phyloP scores from a whole-genome alignment of 1,284 basidiomycete species.

The Ustilago cynodontis region DNA sequence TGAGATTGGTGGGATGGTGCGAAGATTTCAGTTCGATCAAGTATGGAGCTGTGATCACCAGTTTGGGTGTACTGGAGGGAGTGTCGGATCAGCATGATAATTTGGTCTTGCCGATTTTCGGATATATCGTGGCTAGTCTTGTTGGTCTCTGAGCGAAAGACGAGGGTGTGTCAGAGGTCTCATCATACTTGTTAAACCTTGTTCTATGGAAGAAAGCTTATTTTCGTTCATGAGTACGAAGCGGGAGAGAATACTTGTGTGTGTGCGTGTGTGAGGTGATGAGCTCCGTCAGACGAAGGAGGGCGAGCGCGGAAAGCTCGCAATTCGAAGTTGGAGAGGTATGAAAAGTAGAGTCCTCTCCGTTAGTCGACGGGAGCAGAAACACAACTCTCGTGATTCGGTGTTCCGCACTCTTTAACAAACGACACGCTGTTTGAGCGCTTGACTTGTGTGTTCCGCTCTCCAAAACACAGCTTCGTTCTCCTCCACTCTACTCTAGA shows the following conservation, averaged over 20 bases:
- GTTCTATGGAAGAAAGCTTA: background rate
- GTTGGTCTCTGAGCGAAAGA: conserved; percentile 37
- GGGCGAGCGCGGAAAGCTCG: background rate
- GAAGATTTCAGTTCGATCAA: conserved; percentile 48
- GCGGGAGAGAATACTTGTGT: background rate
- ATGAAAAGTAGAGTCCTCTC: background rate
- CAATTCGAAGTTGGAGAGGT: too few relatives aligned
- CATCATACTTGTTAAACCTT: background rate
- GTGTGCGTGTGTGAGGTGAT: background rate
- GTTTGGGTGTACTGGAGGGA: conserved; percentile 65
- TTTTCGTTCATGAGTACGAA: background rate
- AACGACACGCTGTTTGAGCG: too few relatives aligned
- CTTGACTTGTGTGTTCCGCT: background rate
- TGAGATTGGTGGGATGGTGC: conserved; percentile 77
- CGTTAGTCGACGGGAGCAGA: background rate
- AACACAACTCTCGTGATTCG: background rate
- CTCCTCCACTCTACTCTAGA: too few relatives aligned
- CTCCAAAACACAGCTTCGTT: background rate
- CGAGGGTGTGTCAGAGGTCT: conserved; percentile 10
- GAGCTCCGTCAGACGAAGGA: background rate
- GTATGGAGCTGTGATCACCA: conserved; percentile 37
- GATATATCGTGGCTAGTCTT: conserved; percentile 54
- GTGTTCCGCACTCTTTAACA: background rate
- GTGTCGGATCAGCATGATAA: conserved; percentile 69
- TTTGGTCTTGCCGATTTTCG: conserved; percentile 64